Evolutionary conservation across 345 rosid species (phyloP).

Genomic region (Laguncularia racemosa): DNA sequence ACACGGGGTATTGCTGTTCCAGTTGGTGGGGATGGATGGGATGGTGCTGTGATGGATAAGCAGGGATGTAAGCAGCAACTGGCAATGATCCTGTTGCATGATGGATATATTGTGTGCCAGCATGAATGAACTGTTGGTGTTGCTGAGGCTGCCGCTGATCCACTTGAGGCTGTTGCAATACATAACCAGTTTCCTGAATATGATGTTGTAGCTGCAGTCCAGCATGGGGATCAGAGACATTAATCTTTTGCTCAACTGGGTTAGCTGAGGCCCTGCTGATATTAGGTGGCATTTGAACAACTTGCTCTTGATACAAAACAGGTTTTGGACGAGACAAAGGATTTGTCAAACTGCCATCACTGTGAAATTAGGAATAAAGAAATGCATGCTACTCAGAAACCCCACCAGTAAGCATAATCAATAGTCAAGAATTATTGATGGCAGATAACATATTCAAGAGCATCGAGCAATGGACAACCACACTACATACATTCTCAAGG

Average conservation of each 20-base stretch:
- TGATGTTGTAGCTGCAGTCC: slow-evolving; percentile 34
- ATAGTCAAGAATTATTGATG: neutral
- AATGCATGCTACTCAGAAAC: slow-evolving; percentile 1
- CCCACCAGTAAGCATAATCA: neutral
- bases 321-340: slow-evolving; percentile 54
- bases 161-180: slow-evolving; percentile 37
- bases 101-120: slow-evolving; percentile 62
- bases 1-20: slow-evolving; percentile 81
- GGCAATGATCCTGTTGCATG: slow-evolving; percentile 62
- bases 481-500: neutral
- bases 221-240: slow-evolving; percentile 43
- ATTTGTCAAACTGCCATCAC: slow-evolving; percentile 75
- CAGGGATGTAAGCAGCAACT: slow-evolving; percentile 51
- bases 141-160: slow-evolving; percentile 48
- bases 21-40: slow-evolving; percentile 57
- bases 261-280: slow-evolving; percentile 33
- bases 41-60: slow-evolving; percentile 78
- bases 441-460: neutral
- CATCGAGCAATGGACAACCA: neutral
- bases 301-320: slow-evolving; percentile 54
- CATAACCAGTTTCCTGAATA: slow-evolving; percentile 37
- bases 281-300: slow-evolving; percentile 57
- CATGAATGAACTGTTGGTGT: slow-evolving; percentile 56
- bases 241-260: slow-evolving; percentile 47
- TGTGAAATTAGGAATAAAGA: slow-evolving; percentile 19